A percentile compares a stretch with the other conserved stretches of the same genome.
These are phyloP conservation scores for Litchi chinensis DNA, from an alignment of 345 rosid species.

Conservation along the genomic window DNA sequence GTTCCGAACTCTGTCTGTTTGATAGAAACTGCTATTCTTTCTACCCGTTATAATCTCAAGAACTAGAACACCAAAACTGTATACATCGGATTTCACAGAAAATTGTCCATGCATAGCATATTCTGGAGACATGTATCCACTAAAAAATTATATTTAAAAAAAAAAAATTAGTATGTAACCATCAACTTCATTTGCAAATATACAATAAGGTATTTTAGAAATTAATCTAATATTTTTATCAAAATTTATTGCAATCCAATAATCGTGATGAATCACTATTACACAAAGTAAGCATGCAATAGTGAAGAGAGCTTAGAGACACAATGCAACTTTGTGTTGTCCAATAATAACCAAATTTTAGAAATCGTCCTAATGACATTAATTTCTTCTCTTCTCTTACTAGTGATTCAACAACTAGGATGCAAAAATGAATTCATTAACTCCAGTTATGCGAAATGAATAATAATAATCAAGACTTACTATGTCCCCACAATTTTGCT, in stretches of 20 bases:
- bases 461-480: slow-evolving; percentile 40
- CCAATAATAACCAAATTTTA: too few species aligned
- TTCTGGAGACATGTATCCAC: slow-evolving; percentile 47
- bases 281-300: not conserved
- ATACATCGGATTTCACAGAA: slow-evolving; percentile 42
- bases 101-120: slow-evolving; percentile 38
- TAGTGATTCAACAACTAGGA: not conserved
- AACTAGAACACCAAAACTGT: slow-evolving; percentile 40
- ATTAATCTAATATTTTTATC: too few species aligned
- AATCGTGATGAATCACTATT: too few species aligned
- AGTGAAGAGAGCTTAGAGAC: not conserved
- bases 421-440: too few species aligned
- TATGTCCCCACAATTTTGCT: slow-evolving; percentile 55
- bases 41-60: slow-evolving; percentile 40
- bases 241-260: too few species aligned
- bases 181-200: too few species aligned
- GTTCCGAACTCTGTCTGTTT: too few species aligned
- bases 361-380: too few species aligned
- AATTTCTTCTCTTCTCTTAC: not conserved
- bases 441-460: not conserved
- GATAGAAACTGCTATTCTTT: slow-evolving; percentile 20
- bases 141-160: not conserved
- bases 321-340: not conserved
- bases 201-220: too few species aligned
- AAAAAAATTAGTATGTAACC: too few species aligned